A percentile compares a stretch with the other conserved stretches of the same genome.
phyloP scores from a whole-genome alignment of 169 alveolate genomes.

The Miamiensis avidus region DNA sequence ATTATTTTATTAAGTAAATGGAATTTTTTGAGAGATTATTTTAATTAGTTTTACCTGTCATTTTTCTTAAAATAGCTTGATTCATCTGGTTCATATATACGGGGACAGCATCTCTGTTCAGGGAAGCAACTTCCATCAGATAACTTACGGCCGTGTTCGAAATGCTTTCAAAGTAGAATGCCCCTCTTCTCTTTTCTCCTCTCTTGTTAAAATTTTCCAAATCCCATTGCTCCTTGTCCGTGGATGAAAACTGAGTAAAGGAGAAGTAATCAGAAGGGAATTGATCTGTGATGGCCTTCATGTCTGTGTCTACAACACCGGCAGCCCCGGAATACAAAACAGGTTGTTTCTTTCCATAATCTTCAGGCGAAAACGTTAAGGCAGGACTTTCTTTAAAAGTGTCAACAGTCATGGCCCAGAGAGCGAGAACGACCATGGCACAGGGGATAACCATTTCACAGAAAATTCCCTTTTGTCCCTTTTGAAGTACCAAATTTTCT shows the following conservation, averaged over 20 bases:
- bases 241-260: too few species aligned
- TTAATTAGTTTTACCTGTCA: constrained; percentile 1
- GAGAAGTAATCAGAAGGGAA: neutral
- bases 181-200: neutral
- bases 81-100: constrained; percentile 20
- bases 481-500: constrained; percentile 52
- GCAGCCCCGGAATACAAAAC: neutral
- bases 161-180: neutral
- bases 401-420: constrained; percentile 28
- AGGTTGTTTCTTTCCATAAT: neutral
- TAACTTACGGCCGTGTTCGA: constrained; percentile 4
- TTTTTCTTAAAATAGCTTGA: constrained; percentile 19
- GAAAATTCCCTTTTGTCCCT: constrained; percentile 68
- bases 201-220: neutral
- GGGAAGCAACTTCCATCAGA: constrained; percentile 1
- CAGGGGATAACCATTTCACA: constrained; percentile 77
- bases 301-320: neutral
- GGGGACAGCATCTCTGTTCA: constrained; percentile 16
- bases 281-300: neutral
- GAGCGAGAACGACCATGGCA: constrained; percentile 61
- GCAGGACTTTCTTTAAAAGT: neutral
- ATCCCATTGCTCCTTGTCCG: neutral
- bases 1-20: too few species aligned
- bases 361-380: neutral
- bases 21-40: neutral